Conservation (phyloP, 345 rosid genomes). For the Angophora floribunda region DNA sequence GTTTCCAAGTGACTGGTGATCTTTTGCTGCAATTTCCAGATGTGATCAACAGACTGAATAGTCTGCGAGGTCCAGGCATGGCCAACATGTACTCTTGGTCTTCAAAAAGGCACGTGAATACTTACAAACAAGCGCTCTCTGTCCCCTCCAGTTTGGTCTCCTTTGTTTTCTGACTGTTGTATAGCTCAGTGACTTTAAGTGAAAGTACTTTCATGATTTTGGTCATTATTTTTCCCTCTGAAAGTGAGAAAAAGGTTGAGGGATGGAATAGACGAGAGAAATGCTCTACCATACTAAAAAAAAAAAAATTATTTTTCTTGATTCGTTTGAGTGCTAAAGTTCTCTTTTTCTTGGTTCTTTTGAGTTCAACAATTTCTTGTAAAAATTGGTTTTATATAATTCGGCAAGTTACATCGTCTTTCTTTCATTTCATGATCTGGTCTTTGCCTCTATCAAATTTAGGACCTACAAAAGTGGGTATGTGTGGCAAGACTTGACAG, state of each 20-base stretch:
- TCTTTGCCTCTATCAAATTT: neutral
- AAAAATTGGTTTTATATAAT: neutral
- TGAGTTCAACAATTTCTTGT: neutral
- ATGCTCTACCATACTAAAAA: neutral
- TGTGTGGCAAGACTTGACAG: slow-evolving; percentile 67
- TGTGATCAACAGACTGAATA: slow-evolving; percentile 33
- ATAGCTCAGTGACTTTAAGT: neutral
- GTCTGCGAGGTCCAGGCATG: slow-evolving; percentile 51
- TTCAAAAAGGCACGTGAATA: slow-evolving; percentile 31
- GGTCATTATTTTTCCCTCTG: neutral
- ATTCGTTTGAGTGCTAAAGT: neutral
- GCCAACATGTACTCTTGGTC: slow-evolving; percentile 62
- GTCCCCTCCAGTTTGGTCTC: neutral
- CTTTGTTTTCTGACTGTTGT: neutral
- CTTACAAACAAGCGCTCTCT: neutral
- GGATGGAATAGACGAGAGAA: neutral
- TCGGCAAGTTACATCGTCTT: neutral
- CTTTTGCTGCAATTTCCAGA: slow-evolving; percentile 12
- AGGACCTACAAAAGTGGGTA: slow-evolving; percentile 58
- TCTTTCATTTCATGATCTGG: neutral
- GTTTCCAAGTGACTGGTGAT: neutral
- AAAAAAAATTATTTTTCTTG: neutral
- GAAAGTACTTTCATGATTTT: neutral
- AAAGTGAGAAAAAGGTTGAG: neutral
- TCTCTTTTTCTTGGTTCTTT: neutral